These are phyloP conservation scores for Cercospora sojina DNA, from an alignment of 2,329 filamentous ascomycete species.

Conservation along the genomic window DNA sequence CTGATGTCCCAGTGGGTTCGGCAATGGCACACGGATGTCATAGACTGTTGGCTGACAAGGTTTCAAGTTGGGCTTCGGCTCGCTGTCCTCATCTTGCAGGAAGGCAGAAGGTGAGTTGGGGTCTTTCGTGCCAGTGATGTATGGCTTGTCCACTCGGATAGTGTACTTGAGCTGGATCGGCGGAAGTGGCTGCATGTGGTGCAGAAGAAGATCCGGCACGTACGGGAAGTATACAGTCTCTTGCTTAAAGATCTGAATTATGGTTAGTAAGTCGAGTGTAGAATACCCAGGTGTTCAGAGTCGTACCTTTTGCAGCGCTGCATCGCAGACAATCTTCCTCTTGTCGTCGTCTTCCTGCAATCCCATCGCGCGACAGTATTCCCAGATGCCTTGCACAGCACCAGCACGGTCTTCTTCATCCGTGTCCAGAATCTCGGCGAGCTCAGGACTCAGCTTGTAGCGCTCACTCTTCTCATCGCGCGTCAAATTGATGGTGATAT, in stretches of 20 bases:
- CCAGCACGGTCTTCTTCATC: conserved; percentile 83
- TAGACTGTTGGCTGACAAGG: conserved; percentile 76
- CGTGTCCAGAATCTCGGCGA: conserved; percentile 83
- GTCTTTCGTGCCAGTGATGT: conserved; percentile 61
- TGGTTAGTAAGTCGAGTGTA: conserved; percentile 1
- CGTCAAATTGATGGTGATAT: conserved; percentile 82
- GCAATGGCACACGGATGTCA: conserved; percentile 77
- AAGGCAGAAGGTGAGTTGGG: conserved; percentile 53
- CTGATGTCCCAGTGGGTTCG: conserved; percentile 76
- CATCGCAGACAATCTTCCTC: conserved; percentile 86
- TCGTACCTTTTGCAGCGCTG: conserved; percentile 71
- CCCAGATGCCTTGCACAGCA: conserved; percentile 88
- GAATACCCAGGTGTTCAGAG: background rate
- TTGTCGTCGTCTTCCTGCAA: conserved; percentile 95
- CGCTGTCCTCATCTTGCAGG: conserved; percentile 33
- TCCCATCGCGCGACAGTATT: conserved; percentile 82
- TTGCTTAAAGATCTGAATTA: conserved; percentile 63
- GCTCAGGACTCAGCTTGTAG: conserved; percentile 72
- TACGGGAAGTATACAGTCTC: conserved; percentile 83
- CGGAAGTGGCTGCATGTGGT: conserved; percentile 74
- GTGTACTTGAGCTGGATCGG: conserved; percentile 87
- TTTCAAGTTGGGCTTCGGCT: conserved; percentile 15
- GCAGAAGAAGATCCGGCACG: conserved; percentile 69
- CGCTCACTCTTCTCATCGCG: conserved; percentile 84
- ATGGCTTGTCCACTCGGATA: conserved; percentile 75